A percentile compares a stretch with the other conserved stretches of the same genome.
Evolutionary conservation across 2,329 filamentous ascomycete genomes (phyloP).

Genomic region (Moelleriella libera): DNA sequence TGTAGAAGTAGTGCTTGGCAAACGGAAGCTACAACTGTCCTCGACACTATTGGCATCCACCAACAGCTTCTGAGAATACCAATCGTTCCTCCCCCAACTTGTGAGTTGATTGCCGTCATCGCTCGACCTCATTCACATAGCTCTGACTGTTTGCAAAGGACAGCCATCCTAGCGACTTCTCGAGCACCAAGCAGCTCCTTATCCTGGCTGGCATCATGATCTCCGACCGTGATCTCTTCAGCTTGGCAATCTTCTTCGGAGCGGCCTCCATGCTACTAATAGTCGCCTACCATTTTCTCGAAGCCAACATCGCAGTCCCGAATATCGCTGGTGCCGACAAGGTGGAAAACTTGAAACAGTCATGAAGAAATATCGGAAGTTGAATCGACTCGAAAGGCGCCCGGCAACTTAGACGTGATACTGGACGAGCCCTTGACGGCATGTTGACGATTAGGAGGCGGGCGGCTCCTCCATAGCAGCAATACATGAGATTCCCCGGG

Average conservation of each 20-base stretch:
- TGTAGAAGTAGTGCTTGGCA: background rate
- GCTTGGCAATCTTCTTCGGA: slow-evolving; percentile 85
- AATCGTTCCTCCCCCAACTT: background rate
- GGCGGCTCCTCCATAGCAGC: too few species aligned
- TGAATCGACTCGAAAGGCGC: background rate
- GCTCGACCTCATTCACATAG: too few species aligned
- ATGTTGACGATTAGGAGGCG: too few species aligned
- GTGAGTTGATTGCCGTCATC: background rate
- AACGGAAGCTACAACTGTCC: slow-evolving; percentile 9
- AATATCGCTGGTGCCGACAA: slow-evolving; percentile 4
- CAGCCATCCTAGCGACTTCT: too few species aligned
- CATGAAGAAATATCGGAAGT: background rate
- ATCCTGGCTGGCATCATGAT: slow-evolving; percentile 54
- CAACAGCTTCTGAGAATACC: background rate
- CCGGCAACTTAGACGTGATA: too few species aligned
- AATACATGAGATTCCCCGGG: background rate
- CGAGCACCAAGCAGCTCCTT: background rate
- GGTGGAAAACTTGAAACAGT: slow-evolving; percentile 1
- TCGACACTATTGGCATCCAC: background rate
- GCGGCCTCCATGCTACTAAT: slow-evolving; percentile 83
- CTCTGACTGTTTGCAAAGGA: too few species aligned
- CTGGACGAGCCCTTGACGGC: too few species aligned
- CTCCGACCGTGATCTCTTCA: slow-evolving; percentile 82
- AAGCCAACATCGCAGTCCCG: slow-evolving; percentile 55
- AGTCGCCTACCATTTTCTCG: slow-evolving; percentile 89